Percentiles rank a stretch among this genome's conserved stretches.
These are phyloP conservation scores for Pythium vanterpoolii DNA, from an alignment of 352 stramenopile genomes.

Conservation along the genomic window DNA sequence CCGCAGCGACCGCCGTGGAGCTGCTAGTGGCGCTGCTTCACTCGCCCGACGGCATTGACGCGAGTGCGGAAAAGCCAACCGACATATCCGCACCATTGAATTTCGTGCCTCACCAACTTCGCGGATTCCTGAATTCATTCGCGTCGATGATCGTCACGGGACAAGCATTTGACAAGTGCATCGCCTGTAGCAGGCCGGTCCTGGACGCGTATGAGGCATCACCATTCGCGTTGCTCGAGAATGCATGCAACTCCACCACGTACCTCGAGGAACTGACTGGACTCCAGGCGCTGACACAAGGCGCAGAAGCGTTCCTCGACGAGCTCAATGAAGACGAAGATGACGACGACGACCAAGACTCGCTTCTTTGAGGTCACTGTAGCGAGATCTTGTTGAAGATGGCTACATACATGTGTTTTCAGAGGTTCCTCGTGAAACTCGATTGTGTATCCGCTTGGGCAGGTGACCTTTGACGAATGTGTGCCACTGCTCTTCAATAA, in stretches of 20 bases:
- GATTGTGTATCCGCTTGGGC: conserved; percentile 15
- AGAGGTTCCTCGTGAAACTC: conserved; percentile 5
- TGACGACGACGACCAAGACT: conserved; percentile 45
- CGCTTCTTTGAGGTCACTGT: conserved; percentile 4
- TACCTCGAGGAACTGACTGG: conserved; percentile 83
- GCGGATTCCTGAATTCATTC: conserved; percentile 94
- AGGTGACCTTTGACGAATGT: conserved; percentile 21
- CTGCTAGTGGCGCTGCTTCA: conserved; percentile 96
- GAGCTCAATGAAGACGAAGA: conserved; percentile 64
- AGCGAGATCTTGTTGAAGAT: neutral
- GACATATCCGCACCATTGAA: conserved; percentile 60
- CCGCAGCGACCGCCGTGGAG: conserved; percentile 93
- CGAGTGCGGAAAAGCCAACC: conserved; percentile 53
- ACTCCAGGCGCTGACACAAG: conserved; percentile 49
- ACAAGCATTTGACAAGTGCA: conserved; percentile 94
- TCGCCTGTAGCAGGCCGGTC: conserved; percentile 91
- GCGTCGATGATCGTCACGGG: conserved; percentile 74
- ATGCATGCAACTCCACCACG: conserved; percentile 63
- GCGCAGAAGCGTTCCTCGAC: conserved; percentile 56
- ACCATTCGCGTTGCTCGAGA: conserved; percentile 45
- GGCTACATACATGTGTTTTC: conserved; percentile 22
- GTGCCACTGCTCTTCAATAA: too few relatives aligned
- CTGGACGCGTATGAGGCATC: conserved; percentile 79
- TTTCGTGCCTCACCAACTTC: conserved; percentile 94
- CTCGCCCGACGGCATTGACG: conserved; percentile 76